Conservation (phyloP, 116 monocot genomes). For the Iris pallida region DNA sequence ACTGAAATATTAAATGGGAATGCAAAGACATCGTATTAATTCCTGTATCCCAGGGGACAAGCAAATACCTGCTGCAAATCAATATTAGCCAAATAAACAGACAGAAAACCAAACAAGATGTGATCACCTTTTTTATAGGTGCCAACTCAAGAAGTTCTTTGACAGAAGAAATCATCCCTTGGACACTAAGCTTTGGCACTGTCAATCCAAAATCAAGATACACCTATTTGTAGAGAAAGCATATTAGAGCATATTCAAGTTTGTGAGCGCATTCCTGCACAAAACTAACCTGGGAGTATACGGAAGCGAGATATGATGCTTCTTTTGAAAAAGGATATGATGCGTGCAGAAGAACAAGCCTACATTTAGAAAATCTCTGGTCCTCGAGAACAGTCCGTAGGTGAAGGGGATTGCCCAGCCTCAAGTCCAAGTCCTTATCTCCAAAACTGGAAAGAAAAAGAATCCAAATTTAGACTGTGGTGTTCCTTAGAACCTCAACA, state of each 20-base stretch:
- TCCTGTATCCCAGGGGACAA: not conserved
- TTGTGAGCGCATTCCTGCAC: not conserved
- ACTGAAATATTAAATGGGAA: no score
- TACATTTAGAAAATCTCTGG: constrained; percentile 64
- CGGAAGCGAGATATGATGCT: constrained; percentile 98
- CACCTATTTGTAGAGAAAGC: constrained; percentile 42
- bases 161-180: constrained; percentile 90
- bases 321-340: constrained; percentile 98
- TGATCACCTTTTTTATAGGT: constrained; percentile 79
- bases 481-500: no score
- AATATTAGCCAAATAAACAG: not conserved
- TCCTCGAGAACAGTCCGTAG: constrained; percentile 86
- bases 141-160: constrained; percentile 92
- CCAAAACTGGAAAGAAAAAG: constrained; percentile 67
- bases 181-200: constrained; percentile 93
- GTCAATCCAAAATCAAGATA: constrained; percentile 99
- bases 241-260: constrained; percentile 10
- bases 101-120: constrained; percentile 3
- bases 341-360: constrained; percentile 91
- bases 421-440: constrained; percentile 92
- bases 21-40: not conserved
- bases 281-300: constrained; percentile 74
- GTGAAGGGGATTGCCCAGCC: constrained; percentile 77
- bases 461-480: constrained; percentile 1
- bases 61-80: not conserved